Evolutionary conservation across 345 rosid species (phyloP), one percentile per base, ranked within the genome.

Genomic region (Lepidium sativum): DNA sequence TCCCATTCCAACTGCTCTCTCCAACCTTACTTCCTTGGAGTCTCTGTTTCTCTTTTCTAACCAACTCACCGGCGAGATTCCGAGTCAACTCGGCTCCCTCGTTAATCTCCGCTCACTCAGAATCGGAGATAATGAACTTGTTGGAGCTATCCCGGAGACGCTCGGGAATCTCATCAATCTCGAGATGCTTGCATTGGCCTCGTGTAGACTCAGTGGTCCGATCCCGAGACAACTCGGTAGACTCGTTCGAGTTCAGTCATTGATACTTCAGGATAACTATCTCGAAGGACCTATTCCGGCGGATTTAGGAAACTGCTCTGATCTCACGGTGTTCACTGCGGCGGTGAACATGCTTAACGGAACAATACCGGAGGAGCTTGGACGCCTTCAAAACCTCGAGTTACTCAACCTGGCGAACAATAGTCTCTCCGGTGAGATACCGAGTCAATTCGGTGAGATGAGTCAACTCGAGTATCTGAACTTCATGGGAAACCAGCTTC

Each of bases 41-140:
- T 84, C 97, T 78, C 68, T 94, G 67, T 81, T 78, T 56, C 84
- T 94, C 32, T 94, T 76, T 75, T 83, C 96, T 8, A 94, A 94
- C 87, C 80, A 83, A 65, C 99, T 94, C 84, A 56, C 73, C 27
- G 97, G 96, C 15, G 68, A 80, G 66, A 88, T 94, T 9, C 97
- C 97, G 4, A 65, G 79, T 54, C 84, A 78, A 31, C 87, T 90
- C 73, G 97, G 95, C 10, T 76, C 85, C 0, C 82, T 90, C 63
- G 15, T 70, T 0, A 72, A 67, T 32, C 87, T 94, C 63, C 87
- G 74, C 1, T 80, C 81, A 20, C 21, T 94, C 57, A 83, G 84
- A 42, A 80, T 90, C 63, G 99, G 99, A 31, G 89, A 94, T 57
- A 94, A 94, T 53, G 82, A 74, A n/a, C 91, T 94, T 71, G 75